Evolutionary conservation across 257 asterid species (phyloP), one percentile per base, ranked within the genome.

Genomic region (Lavandula angustifolia): DNA sequence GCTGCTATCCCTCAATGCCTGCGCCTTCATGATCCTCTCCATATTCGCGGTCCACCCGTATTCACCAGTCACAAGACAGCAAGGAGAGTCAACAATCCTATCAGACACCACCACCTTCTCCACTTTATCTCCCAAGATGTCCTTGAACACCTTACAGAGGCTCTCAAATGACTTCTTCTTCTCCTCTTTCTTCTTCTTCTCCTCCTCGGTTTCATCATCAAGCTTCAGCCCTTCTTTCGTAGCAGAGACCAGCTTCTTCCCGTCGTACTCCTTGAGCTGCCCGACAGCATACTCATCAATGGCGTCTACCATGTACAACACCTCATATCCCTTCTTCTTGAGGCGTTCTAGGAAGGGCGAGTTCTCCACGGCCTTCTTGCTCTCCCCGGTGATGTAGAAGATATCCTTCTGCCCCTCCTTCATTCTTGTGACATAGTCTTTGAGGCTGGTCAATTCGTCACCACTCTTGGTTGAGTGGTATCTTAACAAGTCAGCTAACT

Each of bases 11-110:
- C 74, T 74, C 65, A 80, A 4, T 1, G 85, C 80, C 57, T 73
- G 79, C 0, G 84, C 81, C 62, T 79, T 75, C 84, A 79, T 79
- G 5, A 79, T 75, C 72, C 84, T 69, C 6, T 79, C 81, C 81
- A 76, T 73, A 48, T 76, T 76, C 0, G 80, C 82, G 0, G 76
- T 67, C 85, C 82, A 80, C 0, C 80, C 82, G 2, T 76, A 76
- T 4, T 80, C 82, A 1, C 76, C 81, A 0, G 80, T 80, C 31
- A 80, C 82, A 27, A 80, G 32, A 11, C 82, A 73, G 49, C 82
- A 73, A 0, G 85, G 82, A 0, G 82, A 80, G 16, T 80, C 80
- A 33, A 76, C 85, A 5, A 76, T 76, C 6, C 82, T 54, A 54
- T 80, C 82, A 0, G 80, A 76, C 5, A 70, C 46, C 0, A 76